phyloP scores from a whole-genome alignment of 345 rosid genomes.

The Reutealis trisperma region DNA sequence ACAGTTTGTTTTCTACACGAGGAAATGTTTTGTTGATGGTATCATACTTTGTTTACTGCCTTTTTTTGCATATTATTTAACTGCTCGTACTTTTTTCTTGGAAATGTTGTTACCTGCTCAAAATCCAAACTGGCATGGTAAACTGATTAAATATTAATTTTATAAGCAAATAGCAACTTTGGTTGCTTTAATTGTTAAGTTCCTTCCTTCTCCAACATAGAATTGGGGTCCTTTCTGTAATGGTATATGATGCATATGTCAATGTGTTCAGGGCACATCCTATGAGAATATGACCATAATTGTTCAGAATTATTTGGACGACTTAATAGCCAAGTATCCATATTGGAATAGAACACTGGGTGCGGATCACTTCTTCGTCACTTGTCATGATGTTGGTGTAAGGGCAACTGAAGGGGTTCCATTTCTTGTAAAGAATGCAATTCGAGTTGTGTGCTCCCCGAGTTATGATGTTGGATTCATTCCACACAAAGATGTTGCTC shows the following conservation, averaged over 20 bases:
- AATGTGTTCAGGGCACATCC: constrained; percentile 70
- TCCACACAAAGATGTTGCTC: constrained; percentile 97
- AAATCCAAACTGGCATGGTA: not conserved
- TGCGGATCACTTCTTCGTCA: constrained; percentile 96
- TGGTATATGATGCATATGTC: constrained; percentile 1
- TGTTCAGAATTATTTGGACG: constrained; percentile 68
- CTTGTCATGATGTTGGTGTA: constrained; percentile 95
- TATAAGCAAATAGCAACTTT: not conserved
- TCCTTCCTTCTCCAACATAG: not conserved
- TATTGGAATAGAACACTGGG: constrained; percentile 98
- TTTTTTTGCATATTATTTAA: not conserved
- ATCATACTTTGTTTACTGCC: not conserved
- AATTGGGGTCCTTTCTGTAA: not conserved
- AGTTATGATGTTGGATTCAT: constrained; percentile 91
- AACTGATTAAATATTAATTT: not conserved
- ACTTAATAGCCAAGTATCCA: constrained; percentile 71
- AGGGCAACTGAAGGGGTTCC: constrained; percentile 89
- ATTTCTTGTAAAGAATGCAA: constrained; percentile 77
- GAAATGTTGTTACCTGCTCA: not conserved
- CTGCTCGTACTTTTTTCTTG: not conserved
- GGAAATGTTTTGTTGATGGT: not conserved
- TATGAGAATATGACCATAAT: constrained; percentile 94
- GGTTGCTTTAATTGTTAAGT: not conserved
- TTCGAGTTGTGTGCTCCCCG: constrained; percentile 94
- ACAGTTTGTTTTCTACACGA: not conserved